phyloP scores from a whole-genome alignment of 202 grass and related monocot species.

The Setaria italica region DNA sequence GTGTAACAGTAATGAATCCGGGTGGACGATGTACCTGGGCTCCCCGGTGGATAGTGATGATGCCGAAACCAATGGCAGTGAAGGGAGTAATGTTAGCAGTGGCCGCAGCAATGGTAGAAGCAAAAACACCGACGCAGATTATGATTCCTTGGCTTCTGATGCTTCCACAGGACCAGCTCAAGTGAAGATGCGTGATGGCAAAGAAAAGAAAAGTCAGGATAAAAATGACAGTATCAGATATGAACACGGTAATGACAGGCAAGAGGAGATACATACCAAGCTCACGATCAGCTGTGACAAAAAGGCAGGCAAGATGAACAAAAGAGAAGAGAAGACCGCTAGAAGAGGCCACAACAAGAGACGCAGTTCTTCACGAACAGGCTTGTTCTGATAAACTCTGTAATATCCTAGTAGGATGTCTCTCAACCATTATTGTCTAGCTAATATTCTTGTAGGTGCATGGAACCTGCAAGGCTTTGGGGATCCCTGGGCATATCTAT shows the following conservation, averaged over 20 bases:
- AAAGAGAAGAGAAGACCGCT: conserved; percentile 42
- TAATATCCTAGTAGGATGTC: conserved; percentile 42
- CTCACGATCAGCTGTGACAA: conserved; percentile 39
- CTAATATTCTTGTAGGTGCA: conserved; percentile 33
- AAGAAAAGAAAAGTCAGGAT: conserved; percentile 45
- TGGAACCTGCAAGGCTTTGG: conserved; percentile 25
- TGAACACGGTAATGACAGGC: conserved; percentile 20
- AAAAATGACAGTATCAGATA: conserved; percentile 16
- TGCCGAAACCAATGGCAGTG: conserved; percentile 29
- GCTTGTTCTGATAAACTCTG: conserved; percentile 51
- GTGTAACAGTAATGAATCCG: conserved; percentile 84
- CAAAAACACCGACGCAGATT: conserved; percentile 24
- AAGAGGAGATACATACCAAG: conserved; percentile 41
- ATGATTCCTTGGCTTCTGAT: conserved; percentile 94
- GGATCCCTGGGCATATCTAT: conserved; percentile 21
- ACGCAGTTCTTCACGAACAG: conserved; percentile 52
- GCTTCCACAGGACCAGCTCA: conserved; percentile 79
- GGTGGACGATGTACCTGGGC: conserved; percentile 89
- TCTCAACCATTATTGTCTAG: conserved; percentile 16
- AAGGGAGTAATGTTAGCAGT: conserved; percentile 47
- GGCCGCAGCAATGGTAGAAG: conserved; percentile 46
- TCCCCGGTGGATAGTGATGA: conserved; percentile 63
- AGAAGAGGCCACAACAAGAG: conserved; percentile 46
- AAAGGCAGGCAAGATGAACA: conserved; percentile 47
- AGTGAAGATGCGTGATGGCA: conserved; percentile 47